A percentile compares a stretch with the other conserved stretches of the same genome.
phyloP scores from a whole-genome alignment of 805 yeast genomes.

The Ascoidea asiatica region DNA sequence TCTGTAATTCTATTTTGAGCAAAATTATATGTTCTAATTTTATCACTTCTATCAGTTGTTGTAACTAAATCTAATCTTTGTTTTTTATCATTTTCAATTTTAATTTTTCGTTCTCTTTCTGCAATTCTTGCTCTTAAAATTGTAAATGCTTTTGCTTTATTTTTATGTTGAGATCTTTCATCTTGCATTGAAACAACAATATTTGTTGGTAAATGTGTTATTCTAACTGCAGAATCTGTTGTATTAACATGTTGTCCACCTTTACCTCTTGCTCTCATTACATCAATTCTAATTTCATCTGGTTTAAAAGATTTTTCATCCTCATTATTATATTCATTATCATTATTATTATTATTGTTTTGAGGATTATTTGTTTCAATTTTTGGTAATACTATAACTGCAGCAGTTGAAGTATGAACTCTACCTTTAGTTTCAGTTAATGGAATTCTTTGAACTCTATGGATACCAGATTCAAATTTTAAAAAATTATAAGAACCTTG shows the following conservation, averaged over 20 bases:
- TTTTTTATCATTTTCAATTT: conserved; percentile 48
- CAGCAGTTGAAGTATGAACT: conserved; percentile 92
- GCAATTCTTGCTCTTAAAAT: conserved; percentile 76
- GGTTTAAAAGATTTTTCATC: conserved; percentile 65
- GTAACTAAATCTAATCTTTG: conserved; percentile 75
- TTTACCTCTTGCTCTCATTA: conserved; percentile 95
- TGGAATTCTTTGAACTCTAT: conserved; percentile 89
- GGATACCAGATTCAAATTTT: conserved; percentile 88
- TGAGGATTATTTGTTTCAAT: conserved; percentile 48
- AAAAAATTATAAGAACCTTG: conserved; percentile 66
- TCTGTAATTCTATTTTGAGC: conserved; percentile 91
- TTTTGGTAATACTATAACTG: conserved; percentile 86
- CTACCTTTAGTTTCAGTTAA: conserved; percentile 89
- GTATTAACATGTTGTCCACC: conserved; percentile 99
- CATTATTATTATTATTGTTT: conserved; percentile 29
- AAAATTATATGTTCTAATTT: conserved; percentile 84
- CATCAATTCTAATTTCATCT: conserved; percentile 83
- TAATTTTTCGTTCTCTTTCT: conserved; percentile 56
- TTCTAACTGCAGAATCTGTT: conserved; percentile 90
- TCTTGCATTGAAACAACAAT: conserved; percentile 84
- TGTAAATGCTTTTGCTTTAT: conserved; percentile 83
- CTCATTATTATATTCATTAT: conserved; percentile 27
- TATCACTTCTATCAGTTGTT: conserved; percentile 83
- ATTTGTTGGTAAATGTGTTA: conserved; percentile 88
- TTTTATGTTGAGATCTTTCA: conserved; percentile 87